Base-by-base conservation (phyloP, 495 filamentous ascomycete genomes). In the Xylaria intraflava region DNA sequence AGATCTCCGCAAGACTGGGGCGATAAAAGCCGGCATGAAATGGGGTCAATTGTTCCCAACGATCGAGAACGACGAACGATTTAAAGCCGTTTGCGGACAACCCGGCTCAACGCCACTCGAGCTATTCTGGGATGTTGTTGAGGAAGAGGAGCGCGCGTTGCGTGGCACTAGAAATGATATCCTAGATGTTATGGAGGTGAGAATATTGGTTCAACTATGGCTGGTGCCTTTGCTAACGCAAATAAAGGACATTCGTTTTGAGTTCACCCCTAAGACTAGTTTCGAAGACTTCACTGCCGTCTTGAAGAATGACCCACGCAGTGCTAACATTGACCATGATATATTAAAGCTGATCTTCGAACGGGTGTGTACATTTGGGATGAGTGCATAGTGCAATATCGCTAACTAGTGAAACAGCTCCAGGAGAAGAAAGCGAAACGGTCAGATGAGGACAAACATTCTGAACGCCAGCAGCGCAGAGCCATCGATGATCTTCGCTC, bases 51-150 rank as follows among this genome's bases (percentile, higher is more conserved):
- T 96, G 56, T 78, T 86, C 61, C 86, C 88, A 3, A 64, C 86
- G 46, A 81, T 99, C 59, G 80, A 87, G 57, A 76, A 87, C 60
- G 93, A 97, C 60, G 78, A 87, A 41, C 85, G 90, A 51, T 97
- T 94, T 71, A 79, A 75, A 62, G 87, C 82, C 43, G 87, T 96
- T 72, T 80, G 93, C 27, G 93, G 91, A 39, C 89, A 93, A 60
- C 64, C 82, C 38, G 94, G 94, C 47, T 96, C 93, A 3, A 87
- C 82, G 4, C 88, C 92, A n/a, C 76, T 95, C 55, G 93, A 99
- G 53, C 74, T 99, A 8, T 95, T 97, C 71, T 96, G 94, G 92
- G 94, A 99, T 69, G 78, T 90, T 45, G 80, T 97, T 14, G 92
- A 96, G 65, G 92, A 96, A 68, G 90, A 96, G 69, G 90, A 97